Base-by-base conservation (phyloP, 441 rosid genomes). In the Erodium texanum region DNA sequence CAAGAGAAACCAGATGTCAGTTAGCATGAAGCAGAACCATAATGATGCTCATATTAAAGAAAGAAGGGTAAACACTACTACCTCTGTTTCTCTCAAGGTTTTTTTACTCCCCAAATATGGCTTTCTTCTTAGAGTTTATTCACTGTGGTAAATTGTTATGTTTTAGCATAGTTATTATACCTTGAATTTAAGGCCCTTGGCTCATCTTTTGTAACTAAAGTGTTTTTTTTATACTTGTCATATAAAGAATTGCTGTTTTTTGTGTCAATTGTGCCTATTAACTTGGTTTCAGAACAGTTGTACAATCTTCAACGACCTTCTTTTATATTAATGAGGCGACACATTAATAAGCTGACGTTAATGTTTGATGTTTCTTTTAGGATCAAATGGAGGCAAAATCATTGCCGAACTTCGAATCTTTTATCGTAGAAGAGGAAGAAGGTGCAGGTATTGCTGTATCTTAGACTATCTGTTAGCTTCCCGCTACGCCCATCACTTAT, bases 391-490 rank as follows among this genome's bases (percentile, higher is more conserved):
- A 75, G 78, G 69, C 79, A 56, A 82, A 80, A 73, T 58, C 52
- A 24, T 74, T 86, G 66, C 98, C 99, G 15, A 69, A 65, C 27
- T 91, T 94, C 82, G 97, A 94, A 58, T 80, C 89, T 69, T 91
- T 78, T 72, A 71, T 75, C 52, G 84, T 89, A 41, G 93, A 82
- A 83, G 88, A 77, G 68, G 88, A 80, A 72, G 90, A 88, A 77
- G 99, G 98, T 67, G 88, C 99, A 82, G 98, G 99, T 89, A 85
- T 23, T 54, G 22, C 10, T 10, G 22, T 62, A 61, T 41, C 36
- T 69, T 58, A 27, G 29, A 2, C 67, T 32, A 18, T 63, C 66
- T 71, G 16, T 38, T 70, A 9, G 24, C 10, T 64, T 66, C 27
- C 62, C 38, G 22, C 12, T 65, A 16, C 43, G 3, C 63, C 29